A percentile compares a stretch with the other conserved stretches of the same genome.
These are phyloP conservation scores for Cercospora canescens DNA, from an alignment of 2,329 filamentous ascomycete genomes.

Conservation along the genomic window DNA sequence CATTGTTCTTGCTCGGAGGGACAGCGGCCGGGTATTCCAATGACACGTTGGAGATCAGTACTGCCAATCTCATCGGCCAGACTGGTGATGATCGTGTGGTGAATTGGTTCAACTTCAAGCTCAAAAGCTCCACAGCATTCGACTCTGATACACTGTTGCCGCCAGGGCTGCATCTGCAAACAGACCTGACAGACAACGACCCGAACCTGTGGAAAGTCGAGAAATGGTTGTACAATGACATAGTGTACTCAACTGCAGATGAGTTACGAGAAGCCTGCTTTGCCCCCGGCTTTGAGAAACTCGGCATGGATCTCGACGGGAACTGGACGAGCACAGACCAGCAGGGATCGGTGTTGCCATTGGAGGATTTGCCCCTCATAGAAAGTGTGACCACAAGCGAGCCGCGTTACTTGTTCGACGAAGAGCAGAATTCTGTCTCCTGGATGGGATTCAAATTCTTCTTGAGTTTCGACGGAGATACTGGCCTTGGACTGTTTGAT, in stretches of 20 bases:
- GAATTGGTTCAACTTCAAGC: constrained; percentile 52
- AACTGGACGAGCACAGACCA: constrained; percentile 49
- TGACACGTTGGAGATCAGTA: constrained; percentile 43
- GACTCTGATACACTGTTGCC: constrained; percentile 49
- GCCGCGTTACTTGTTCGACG: constrained; percentile 47
- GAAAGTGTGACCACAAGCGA: constrained; percentile 47
- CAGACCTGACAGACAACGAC: constrained; percentile 54
- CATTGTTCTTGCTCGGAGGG: constrained; percentile 46
- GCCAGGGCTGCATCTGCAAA: constrained; percentile 43
- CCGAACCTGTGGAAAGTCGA: constrained; percentile 52
- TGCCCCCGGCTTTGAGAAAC: constrained; percentile 48
- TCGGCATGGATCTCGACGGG: constrained; percentile 51
- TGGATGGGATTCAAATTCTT: constrained; percentile 58
- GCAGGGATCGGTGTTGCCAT: constrained; percentile 39
- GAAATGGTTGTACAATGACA: constrained; percentile 57
- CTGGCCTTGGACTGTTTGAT: constrained; percentile 53
- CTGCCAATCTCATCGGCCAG: constrained; percentile 47
- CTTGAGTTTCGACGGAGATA: constrained; percentile 50
- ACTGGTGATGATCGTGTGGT: constrained; percentile 38
- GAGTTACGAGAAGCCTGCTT: constrained; percentile 49
- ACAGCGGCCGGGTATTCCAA: constrained; percentile 42
- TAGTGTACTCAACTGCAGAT: constrained; percentile 54
- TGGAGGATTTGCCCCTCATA: constrained; percentile 57
- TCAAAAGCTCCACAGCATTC: constrained; percentile 40
- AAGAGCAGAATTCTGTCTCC: constrained; percentile 46